Percentiles rank a stretch among this genome's conserved stretches.
Conservation (phyloP, 2,329 filamentous ascomycete genomes). For the Bipolaris cookei region DNA sequence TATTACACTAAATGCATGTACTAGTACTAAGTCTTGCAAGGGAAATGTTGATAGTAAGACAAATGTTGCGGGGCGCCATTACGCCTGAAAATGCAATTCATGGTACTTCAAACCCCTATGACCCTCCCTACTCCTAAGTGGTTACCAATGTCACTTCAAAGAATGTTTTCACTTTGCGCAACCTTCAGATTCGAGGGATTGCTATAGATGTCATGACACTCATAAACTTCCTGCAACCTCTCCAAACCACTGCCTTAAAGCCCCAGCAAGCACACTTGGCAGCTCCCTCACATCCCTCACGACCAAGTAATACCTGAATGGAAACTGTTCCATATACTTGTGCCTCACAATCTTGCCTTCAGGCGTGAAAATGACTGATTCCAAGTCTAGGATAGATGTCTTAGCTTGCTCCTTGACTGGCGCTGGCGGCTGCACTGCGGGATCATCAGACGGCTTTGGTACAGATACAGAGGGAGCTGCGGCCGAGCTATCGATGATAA, state of each 20-base stretch:
- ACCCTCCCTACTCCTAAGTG: too few relatives aligned
- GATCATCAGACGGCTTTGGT: slow-evolving; percentile 5
- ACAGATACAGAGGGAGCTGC: slow-evolving; percentile 12
- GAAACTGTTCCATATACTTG: slow-evolving; percentile 93
- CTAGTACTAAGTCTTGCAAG: background rate
- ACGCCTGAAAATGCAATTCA: background rate
- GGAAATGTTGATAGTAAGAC: too few relatives aligned
- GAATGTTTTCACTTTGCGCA: too few relatives aligned
- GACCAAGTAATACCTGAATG: slow-evolving; percentile 95
- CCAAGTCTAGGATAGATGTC: slow-evolving; percentile 82
- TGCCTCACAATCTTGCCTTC: slow-evolving; percentile 77
- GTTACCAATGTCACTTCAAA: too few relatives aligned
- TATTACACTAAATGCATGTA: background rate
- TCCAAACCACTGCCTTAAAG: slow-evolving; percentile 95
- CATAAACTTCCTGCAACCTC: slow-evolving; percentile 61
- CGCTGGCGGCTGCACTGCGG: slow-evolving; percentile 14
- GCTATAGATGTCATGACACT: background rate
- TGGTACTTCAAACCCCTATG: background rate
- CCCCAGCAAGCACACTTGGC: slow-evolving; percentile 82
- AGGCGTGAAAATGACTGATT: slow-evolving; percentile 80
- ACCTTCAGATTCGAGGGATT: too few relatives aligned
- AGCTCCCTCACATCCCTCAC: slow-evolving; percentile 91
- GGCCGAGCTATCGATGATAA: slow-evolving; percentile 78
- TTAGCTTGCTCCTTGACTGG: slow-evolving; percentile 55
- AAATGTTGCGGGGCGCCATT: background rate